These are phyloP conservation scores for Boletus tylopilopsis DNA, from an alignment of 768 basidiomycete species.

Conservation along the genomic window DNA sequence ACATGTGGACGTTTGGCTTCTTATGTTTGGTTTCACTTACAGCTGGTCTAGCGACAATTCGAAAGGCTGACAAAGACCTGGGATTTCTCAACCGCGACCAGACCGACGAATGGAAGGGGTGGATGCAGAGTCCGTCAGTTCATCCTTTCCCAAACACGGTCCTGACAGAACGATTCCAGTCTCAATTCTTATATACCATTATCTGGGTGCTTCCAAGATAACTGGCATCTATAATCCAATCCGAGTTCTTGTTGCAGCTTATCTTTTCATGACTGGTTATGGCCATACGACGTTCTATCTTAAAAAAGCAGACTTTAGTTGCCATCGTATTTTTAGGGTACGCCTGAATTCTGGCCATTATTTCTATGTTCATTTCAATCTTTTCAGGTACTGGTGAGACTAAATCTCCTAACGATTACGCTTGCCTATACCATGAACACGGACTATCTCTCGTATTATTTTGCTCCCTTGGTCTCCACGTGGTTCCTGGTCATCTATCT, in stretches of 20 bases:
- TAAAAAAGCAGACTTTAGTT: slow-evolving; percentile 84
- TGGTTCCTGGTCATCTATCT: slow-evolving; percentile 86
- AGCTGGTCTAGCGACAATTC: slow-evolving; percentile 61
- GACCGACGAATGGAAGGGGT: slow-evolving; percentile 97
- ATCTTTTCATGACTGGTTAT: slow-evolving; percentile 93
- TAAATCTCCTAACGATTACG: slow-evolving; percentile 79
- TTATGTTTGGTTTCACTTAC: slow-evolving; percentile 52
- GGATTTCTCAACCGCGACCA: slow-evolving; percentile 91
- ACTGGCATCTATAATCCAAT: slow-evolving; percentile 93
- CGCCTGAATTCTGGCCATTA: slow-evolving; percentile 10
- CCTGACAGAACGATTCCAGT: slow-evolving; percentile 42
- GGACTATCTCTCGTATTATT: slow-evolving; percentile 88
- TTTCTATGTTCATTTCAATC: neutral
- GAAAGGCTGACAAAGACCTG: slow-evolving; percentile 72
- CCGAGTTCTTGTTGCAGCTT: slow-evolving; percentile 82
- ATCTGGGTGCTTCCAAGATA: slow-evolving; percentile 83
- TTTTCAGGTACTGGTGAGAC: slow-evolving; percentile 65
- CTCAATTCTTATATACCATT: slow-evolving; percentile 89
- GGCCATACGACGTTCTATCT: slow-evolving; percentile 86
- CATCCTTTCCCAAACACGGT: neutral
- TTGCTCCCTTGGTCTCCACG: slow-evolving; percentile 84
- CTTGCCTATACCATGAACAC: slow-evolving; percentile 92
- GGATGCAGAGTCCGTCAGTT: slow-evolving; percentile 83
- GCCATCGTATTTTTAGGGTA: slow-evolving; percentile 71
- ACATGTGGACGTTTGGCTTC: slow-evolving; percentile 61